Evolutionary conservation across 2,329 filamentous ascomycete species (phyloP), one percentile per base, ranked within the genome.

Genomic region (Diaporthe nobilis): DNA sequence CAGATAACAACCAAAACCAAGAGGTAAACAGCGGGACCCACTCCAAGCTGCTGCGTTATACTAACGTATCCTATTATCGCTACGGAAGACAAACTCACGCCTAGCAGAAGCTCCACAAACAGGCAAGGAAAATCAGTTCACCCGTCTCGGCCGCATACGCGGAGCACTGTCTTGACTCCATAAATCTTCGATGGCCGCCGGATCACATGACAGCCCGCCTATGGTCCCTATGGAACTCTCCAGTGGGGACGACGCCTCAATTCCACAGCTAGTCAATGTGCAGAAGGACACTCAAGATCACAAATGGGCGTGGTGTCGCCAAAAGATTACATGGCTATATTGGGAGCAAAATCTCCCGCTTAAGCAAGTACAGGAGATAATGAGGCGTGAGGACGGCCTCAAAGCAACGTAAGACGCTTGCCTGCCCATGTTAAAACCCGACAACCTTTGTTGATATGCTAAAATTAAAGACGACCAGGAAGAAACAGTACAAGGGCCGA

Each of bases 301-400:
- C 31, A 51, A 51, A 47, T 51, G 63, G 31, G 28, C 13, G 7
- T 68, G 63, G 63, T 68, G 63, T 31, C 28, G 61, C 12, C 34
- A 71, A 1, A 70, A 71, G 53, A 71, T 71, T 20, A 44, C 28
- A n/a, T 51, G 55, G 34, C 44, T 74, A 0, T 74, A 74, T n/a
- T 71, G 73, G 73, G 44, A 71, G 34, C 53, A 71, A 20, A 70
- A 61, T 37, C 55, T 71, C n/a, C 55, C 73, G 6, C 47, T 61
- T 9, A 65, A 60, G n/a, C 28, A 57, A 55, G 72, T 74, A 4
- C 55, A 71, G n/a, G 53, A 74, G 8, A 71, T 71, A 2, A 55
- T 74, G 63, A 53, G 37, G 42, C 42, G 44, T 5, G 49, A 71
- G 25, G 13, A 71, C 37, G 55, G 73, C 31, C 70, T 74, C 12